Percentiles rank a stretch among this genome's conserved stretches.
Evolutionary conservation across 768 basidiomycete genomes (phyloP).

Genomic region (Suillus sp.): DNA sequence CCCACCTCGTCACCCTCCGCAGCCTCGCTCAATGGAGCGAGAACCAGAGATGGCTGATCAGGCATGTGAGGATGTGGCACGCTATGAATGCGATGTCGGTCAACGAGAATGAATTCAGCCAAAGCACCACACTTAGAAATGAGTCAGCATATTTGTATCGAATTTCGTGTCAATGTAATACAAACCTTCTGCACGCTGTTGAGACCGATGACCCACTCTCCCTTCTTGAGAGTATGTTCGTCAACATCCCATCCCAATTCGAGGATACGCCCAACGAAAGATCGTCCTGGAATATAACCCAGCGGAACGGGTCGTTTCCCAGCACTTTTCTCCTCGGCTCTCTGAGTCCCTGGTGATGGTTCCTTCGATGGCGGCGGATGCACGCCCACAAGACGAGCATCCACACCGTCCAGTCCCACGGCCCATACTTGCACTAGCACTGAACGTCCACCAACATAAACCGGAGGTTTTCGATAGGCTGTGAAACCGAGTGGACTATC

Average conservation of each 20-base stretch:
- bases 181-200: slow-evolving; percentile 79
- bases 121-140: slow-evolving; percentile 73
- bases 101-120: slow-evolving; percentile 84
- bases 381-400: slow-evolving; percentile 65
- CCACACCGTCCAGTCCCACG: slow-evolving; percentile 79
- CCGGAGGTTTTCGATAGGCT: slow-evolving; percentile 71
- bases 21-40: slow-evolving; percentile 16
- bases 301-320: slow-evolving; percentile 35
- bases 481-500: slow-evolving; percentile 62
- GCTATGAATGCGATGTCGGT: slow-evolving; percentile 75
- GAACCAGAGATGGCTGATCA: slow-evolving; percentile 22
- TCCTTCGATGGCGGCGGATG: slow-evolving; percentile 18
- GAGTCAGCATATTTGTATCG: slow-evolving; percentile 20
- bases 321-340: slow-evolving; percentile 23
- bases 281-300: slow-evolving; percentile 85
- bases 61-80: slow-evolving; percentile 63
- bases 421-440: slow-evolving; percentile 89
- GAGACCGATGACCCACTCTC: slow-evolving; percentile 88
- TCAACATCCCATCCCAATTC: slow-evolving; percentile 77
- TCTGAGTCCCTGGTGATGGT: slow-evolving; percentile 23
- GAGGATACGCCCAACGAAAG: slow-evolving; percentile 81
- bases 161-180: slow-evolving; percentile 14
- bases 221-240: slow-evolving; percentile 55
- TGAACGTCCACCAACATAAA: slow-evolving; percentile 64
- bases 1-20: slow-evolving; percentile 14